Evolutionary conservation across 1,284 basidiomycete genomes (phyloP), one percentile per base, ranked within the genome.

Genomic region (Ustilago crameri): DNA sequence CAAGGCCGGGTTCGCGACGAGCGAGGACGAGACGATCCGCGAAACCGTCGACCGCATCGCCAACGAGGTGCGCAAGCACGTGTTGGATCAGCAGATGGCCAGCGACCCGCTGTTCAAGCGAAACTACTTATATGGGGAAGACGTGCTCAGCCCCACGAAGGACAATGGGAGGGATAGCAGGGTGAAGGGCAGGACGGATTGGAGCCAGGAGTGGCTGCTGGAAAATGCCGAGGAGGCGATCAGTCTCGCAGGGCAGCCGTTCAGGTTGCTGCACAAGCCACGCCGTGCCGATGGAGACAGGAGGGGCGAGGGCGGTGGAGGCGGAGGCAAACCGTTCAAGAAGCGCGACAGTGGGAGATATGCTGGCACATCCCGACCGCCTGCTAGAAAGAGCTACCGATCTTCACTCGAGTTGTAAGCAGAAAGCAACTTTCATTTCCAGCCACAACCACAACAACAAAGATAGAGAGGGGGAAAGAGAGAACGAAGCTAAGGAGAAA

Each of bases 41-140:
- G 73, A 72, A 4, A 67, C 55, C 0, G 73, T 75, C 23, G 73
- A 75, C 26, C 43, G 61, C 12, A 75, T 75, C 38, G 60, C 53
- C 2, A 64, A 64, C 23, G 68, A 71, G 41, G 65, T 66, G 2
- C 26, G 67, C 5, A 59, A 56, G 44, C 54, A 55, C 48, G 72
- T 74, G 24, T 37, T 74, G 5, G 68, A 65, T 9, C 58, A 54
- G 34, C 52, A 68, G 47, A 26, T 51, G 23, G 42, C 46, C 2
- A 12, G 10, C 7, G 42, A 46, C 7, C 30, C 38, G 3, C 40
- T 18, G 12, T 38, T 40, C 26, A 51, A 50, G 23, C 37, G 45
- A 9, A 27, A 23, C 0, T 38, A 49, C 32, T 20, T 37, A 9
- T 38, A 38, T 12, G 47, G 5, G 9, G 38, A 40, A 15, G 38